Evolutionary conservation across 306 rosid species (phyloP).

Genomic region (Calophaca sinica): DNA sequence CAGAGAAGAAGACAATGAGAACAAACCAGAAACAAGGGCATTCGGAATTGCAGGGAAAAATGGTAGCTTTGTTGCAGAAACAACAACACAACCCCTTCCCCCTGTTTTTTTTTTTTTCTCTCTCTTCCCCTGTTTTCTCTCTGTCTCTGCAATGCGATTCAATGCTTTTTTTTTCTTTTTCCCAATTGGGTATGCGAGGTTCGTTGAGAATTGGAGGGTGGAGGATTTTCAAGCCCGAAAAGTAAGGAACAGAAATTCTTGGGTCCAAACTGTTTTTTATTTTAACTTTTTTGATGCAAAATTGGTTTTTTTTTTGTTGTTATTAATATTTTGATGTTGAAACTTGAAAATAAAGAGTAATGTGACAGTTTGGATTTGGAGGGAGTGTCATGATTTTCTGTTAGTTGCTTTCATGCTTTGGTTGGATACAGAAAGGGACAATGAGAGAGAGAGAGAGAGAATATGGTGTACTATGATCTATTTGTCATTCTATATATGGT

Average conservation of each 20-base stretch:
- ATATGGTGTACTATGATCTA: too few relatives aligned
- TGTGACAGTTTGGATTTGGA: slow-evolving; percentile 57
- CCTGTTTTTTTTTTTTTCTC: slow-evolving; percentile 27
- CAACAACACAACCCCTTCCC: slow-evolving; percentile 24
- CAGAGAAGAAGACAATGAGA: slow-evolving; percentile 19
- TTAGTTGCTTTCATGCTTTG: slow-evolving; percentile 36
- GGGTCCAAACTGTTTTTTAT: slow-evolving; percentile 59
- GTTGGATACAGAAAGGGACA: slow-evolving; percentile 24
- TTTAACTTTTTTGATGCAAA: neutral
- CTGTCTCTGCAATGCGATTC: neutral
- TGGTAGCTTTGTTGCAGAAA: neutral
- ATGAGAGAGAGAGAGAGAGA: neutral
- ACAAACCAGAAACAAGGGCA: slow-evolving; percentile 43
- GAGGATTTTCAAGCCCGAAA: slow-evolving; percentile 53
- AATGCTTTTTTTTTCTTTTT: neutral
- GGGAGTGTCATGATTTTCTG: slow-evolving; percentile 44
- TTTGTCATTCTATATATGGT: neutral
- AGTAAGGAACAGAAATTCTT: slow-evolving; percentile 57
- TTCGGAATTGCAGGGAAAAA: slow-evolving; percentile 28
- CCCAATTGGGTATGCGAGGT: slow-evolving; percentile 51
- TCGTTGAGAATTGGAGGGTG: slow-evolving; percentile 48
- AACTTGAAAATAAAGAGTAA: slow-evolving; percentile 37
- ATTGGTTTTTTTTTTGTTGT: slow-evolving; percentile 43
- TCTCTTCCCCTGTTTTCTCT: slow-evolving; percentile 33
- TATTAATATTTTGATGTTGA: slow-evolving; percentile 1